Conservation (phyloP, 805 yeast genomes). For the Peterozyma toletana region DNA sequence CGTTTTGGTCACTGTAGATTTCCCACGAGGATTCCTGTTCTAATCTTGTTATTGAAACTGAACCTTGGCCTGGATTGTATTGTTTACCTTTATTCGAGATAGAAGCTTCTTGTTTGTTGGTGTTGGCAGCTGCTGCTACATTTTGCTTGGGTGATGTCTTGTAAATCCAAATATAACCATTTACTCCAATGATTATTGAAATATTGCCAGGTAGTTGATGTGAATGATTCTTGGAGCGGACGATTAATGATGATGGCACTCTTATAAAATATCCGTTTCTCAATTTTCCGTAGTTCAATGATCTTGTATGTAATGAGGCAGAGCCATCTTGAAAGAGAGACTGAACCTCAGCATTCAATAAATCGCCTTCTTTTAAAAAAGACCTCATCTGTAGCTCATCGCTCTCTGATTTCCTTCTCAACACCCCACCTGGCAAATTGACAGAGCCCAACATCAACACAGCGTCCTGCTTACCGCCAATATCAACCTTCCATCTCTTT, state of each 20-base stretch:
- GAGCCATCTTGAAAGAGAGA: conserved; percentile 82
- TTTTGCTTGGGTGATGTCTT: conserved; percentile 38
- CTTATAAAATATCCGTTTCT: conserved; percentile 80
- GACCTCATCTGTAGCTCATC: conserved; percentile 96
- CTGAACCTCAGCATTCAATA: conserved; percentile 94
- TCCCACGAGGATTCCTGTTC: conserved; percentile 91
- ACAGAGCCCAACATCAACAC: conserved; percentile 90
- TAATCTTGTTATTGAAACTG: conserved; percentile 71
- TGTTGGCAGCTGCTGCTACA: conserved; percentile 16
- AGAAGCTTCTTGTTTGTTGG: conserved; percentile 7
- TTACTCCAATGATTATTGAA: conserved; percentile 84
- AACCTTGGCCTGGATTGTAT: conserved; percentile 50
- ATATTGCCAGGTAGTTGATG: conserved; percentile 92
- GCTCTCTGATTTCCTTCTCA: conserved; percentile 87
- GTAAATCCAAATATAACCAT: conserved; percentile 90
- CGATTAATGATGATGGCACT: conserved; percentile 77
- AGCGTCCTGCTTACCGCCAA: conserved; percentile 93
- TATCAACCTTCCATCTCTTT: conserved; percentile 94
- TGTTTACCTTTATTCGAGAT: conserved; percentile 17
- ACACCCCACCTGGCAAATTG: conserved; percentile 93
- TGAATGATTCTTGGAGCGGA: conserved; percentile 82
- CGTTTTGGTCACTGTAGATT: conserved; percentile 87
- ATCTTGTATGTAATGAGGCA: conserved; percentile 91
- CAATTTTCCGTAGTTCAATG: conserved; percentile 89
- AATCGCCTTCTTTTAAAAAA: conserved; percentile 91